Conservation (phyloP, 441 rosid genomes). For the Arabidopsis hybrid region DNA sequence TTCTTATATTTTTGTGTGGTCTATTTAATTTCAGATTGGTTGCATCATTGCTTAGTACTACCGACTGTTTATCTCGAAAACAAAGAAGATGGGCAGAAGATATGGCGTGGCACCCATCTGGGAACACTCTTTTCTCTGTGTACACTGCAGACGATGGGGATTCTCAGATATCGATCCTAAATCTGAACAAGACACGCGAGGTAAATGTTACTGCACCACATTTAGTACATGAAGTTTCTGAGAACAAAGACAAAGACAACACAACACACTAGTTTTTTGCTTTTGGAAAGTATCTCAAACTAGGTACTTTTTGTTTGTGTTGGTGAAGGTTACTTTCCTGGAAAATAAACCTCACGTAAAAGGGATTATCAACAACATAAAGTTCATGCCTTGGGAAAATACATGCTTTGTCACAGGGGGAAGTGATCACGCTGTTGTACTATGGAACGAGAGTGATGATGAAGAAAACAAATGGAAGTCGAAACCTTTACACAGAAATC, state of each 20-base stretch:
- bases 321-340: conserved; percentile 59
- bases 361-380: conserved; percentile 83
- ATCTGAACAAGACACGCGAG: conserved; percentile 72
- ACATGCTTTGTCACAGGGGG: conserved; percentile 85
- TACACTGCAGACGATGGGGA: conserved; percentile 82
- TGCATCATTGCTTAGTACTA: conserved; percentile 75
- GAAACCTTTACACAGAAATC: conserved; percentile 66
- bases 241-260: background rate
- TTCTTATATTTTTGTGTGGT: conserved; percentile 24
- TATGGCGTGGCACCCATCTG: conserved; percentile 88
- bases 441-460: conserved; percentile 74
- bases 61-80: conserved; percentile 68
- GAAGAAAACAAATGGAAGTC: conserved; percentile 77
- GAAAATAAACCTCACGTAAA: conserved; percentile 85
- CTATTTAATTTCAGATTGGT: conserved; percentile 58
- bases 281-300: conserved; percentile 4
- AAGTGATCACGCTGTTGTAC: conserved; percentile 84
- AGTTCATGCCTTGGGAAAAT: conserved; percentile 86
- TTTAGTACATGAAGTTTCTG: background rate
- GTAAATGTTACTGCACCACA: conserved; percentile 50
- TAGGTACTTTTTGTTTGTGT: conserved; percentile 32
- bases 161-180: conserved; percentile 81
- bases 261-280: background rate
- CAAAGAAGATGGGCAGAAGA: conserved; percentile 97
- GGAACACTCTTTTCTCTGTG: conserved; percentile 68